phyloP scores from a whole-genome alignment of 257 asterid species.

The Petunia secreta region DNA sequence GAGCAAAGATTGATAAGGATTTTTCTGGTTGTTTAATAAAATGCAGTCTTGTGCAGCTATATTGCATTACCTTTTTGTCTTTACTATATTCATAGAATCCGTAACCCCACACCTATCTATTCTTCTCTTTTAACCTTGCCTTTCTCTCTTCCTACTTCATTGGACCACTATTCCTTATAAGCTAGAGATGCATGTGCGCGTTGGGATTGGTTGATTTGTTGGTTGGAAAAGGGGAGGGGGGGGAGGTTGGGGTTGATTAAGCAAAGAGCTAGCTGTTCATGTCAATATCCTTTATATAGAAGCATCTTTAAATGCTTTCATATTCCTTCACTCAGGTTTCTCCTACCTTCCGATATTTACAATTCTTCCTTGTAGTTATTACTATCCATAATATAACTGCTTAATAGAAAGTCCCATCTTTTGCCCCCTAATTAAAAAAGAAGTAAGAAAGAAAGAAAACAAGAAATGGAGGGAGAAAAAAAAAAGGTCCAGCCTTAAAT shows the following conservation, averaged over 20 bases:
- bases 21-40: neutral
- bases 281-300: no score
- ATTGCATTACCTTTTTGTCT: neutral
- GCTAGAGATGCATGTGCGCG: neutral
- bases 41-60: neutral
- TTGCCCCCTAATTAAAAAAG: neutral
- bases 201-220: neutral
- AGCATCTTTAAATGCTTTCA: no score
- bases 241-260: neutral
- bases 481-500: neutral
- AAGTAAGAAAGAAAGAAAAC: no score
- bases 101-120: conserved; percentile 6
- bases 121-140: conserved; percentile 10
- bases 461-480: neutral
- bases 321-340: no score
- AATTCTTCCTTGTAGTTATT: no score
- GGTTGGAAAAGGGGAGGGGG: neutral
- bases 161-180: conserved; percentile 22
- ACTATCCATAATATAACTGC: no score
- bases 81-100: neutral
- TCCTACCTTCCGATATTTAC: no score
- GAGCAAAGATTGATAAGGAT: neutral
- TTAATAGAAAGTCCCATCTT: neutral
- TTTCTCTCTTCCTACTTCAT: neutral
- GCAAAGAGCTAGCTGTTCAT: no score